A percentile compares a stretch with the other conserved stretches of the same genome.
Evolutionary conservation across 2,329 filamentous ascomycete genomes (phyloP).

Genomic region (Bipolaris cookei): DNA sequence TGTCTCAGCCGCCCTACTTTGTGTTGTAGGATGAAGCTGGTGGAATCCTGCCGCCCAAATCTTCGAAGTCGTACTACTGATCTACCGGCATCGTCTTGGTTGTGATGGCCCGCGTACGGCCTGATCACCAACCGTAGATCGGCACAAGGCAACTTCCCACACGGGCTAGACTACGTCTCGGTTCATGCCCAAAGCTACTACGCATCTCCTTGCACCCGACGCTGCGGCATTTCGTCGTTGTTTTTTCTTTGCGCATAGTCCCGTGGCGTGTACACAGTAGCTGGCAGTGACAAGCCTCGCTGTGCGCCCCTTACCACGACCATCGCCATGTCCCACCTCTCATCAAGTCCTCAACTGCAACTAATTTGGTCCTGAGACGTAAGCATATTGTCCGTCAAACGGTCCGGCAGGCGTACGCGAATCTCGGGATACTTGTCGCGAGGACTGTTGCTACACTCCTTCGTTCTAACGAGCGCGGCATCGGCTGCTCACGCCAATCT

Average conservation of each 20-base stretch:
- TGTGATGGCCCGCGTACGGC: neutral
- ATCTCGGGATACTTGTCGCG: neutral
- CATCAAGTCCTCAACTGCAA: neutral
- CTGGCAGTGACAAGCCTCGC: no score
- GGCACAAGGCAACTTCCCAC: slow-evolving; percentile 5
- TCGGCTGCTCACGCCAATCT: slow-evolving; percentile 3
- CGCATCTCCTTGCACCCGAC: neutral
- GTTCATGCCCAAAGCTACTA: slow-evolving; percentile 6
- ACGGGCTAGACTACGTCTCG: neutral
- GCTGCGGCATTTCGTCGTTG: neutral
- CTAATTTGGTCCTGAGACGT: neutral
- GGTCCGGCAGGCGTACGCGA: neutral
- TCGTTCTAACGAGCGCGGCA: slow-evolving; percentile 11
- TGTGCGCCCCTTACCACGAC: no score
- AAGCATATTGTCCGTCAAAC: neutral
- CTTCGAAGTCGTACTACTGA: neutral
- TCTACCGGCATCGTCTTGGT: neutral
- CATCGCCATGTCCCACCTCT: neutral
- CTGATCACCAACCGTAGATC: slow-evolving; percentile 9
- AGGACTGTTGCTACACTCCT: slow-evolving; percentile 9
- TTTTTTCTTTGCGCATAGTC: neutral
- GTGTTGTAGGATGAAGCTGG: neutral
- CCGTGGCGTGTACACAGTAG: neutral
- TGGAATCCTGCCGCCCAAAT: neutral
- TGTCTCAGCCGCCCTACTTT: neutral